Base-by-base conservation (phyloP, 106 monocot genomes). In the Dendrobium catenatum region DNA sequence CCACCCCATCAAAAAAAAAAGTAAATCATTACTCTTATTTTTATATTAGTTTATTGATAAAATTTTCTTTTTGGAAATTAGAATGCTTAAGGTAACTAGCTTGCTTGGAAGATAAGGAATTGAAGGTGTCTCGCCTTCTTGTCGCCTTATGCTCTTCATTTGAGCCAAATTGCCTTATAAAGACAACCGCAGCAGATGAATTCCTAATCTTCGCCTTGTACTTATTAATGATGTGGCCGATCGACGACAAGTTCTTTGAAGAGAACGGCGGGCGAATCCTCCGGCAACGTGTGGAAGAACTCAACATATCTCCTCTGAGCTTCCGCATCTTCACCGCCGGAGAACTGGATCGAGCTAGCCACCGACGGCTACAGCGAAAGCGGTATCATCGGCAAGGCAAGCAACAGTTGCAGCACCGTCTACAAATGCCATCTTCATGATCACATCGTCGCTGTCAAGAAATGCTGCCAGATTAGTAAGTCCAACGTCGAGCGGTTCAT, bases 401-500 rank as follows among this genome's bases (percentile, higher is more conserved):
- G n/a, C 20, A 56, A 19, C 59, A 5, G 59, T 20, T 59, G 59
- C 59, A 49, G 49, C 49, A 59, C 59, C 59, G 59, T 59, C 59
- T 59, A 59, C 59, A 59, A 59, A 59, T 18, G 59, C 59, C 19
- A n/a, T 2, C 2, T 59, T 59, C n/a, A 3, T 18, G 20, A 18
- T 22, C n/a, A 20, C 59, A 6, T 22, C 4, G 59, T 22, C 5
- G 59, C 59, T 22, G 9, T 59, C 59, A 59, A 59, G 59, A 20
- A 0, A 59, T 59, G 18, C 3, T 59, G n/a, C 59, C 59, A 59
- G 2, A 9, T 59, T 59, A 5, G 4, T 20, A 20, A 22, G 3
- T 82, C 16, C 77, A 79, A 86, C 58, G 79, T 90, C 42, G 84
- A 90, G 66, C 84, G 82, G 29, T 90, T 90, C 82, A 47, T 86